Percentiles rank a stretch among this genome's conserved stretches.
Conservation (phyloP, 2,329 filamentous ascomycete species). For the Neofusicoccum parvum region DNA sequence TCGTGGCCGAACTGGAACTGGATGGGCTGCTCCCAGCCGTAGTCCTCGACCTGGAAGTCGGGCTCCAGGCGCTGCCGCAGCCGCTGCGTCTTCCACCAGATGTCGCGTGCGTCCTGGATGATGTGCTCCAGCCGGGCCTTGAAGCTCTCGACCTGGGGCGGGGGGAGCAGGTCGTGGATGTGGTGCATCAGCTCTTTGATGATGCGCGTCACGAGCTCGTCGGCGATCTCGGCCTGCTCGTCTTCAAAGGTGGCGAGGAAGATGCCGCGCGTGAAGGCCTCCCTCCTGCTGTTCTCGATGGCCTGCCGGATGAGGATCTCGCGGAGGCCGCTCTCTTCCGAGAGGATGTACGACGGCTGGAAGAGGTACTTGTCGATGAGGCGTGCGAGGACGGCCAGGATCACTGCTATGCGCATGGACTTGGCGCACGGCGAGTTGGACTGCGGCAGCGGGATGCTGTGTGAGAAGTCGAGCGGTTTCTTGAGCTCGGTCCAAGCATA, state of each 20-base stretch:
- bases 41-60: conserved; percentile 19
- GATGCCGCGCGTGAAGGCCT: conserved; percentile 14
- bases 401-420: conserved; percentile 36
- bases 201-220: conserved; percentile 14
- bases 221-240: conserved; percentile 5
- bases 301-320: conserved; percentile 10
- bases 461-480: conserved; percentile 20
- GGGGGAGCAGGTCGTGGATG: conserved; percentile 8
- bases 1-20: conserved; percentile 8
- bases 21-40: conserved; percentile 13
- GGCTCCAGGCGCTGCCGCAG: conserved; percentile 15
- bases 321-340: conserved; percentile 23
- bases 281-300: neutral
- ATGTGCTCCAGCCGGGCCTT: neutral
- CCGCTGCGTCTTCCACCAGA: conserved; percentile 15
- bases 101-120: conserved; percentile 9
- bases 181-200: conserved; percentile 11
- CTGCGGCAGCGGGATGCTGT: conserved; percentile 32
- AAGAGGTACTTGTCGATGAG: conserved; percentile 37
- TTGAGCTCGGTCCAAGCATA: conserved; percentile 14
- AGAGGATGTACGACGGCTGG: conserved; percentile 36
- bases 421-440: conserved; percentile 37
- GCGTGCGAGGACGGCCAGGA: conserved; percentile 32
- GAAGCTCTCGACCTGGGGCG: neutral
- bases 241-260: conserved; percentile 12